Percentiles rank a stretch among this genome's conserved stretches.
phyloP scores from a whole-genome alignment of 176 grass and related monocot genomes.

The Bonia amplexicaulis region DNA sequence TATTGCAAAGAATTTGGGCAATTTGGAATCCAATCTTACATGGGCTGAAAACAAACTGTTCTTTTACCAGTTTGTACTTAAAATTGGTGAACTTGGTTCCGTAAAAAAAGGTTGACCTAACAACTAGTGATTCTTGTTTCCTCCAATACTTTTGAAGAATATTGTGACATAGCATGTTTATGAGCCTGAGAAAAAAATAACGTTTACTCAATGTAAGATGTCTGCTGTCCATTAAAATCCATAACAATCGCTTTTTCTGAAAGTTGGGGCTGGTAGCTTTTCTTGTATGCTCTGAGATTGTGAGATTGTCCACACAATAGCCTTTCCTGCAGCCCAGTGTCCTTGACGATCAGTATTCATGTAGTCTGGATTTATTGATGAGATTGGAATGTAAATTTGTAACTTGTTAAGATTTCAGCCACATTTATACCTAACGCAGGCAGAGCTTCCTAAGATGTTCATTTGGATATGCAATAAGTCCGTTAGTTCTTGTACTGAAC shows the following conservation, averaged over 20 bases:
- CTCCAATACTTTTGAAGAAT: neutral
- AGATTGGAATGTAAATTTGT: neutral
- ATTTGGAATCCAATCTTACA: neutral
- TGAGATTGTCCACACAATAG: neutral
- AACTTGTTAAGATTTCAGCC: neutral
- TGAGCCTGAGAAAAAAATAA: neutral
- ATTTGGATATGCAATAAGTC: neutral
- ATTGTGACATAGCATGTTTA: neutral
- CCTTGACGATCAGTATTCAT: neutral
- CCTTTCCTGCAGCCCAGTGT: neutral
- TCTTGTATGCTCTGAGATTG: neutral
- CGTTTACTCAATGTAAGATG: neutral
- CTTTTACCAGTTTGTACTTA: neutral
- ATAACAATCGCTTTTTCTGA: neutral
- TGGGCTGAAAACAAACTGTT: neutral
- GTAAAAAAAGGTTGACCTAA: neutral
- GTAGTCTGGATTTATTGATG: neutral
- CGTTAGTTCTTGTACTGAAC: neutral
- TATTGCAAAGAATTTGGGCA: neutral
- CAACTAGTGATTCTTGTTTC: neutral
- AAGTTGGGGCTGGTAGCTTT: neutral
- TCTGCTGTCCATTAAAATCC: neutral
- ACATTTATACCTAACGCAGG: neutral
- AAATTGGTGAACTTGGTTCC: neutral
- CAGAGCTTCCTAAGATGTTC: neutral